Evolutionary conservation across 2,329 filamentous ascomycete species (phyloP), one percentile per base, ranked within the genome.

Genomic region (Xylaria sp.): DNA sequence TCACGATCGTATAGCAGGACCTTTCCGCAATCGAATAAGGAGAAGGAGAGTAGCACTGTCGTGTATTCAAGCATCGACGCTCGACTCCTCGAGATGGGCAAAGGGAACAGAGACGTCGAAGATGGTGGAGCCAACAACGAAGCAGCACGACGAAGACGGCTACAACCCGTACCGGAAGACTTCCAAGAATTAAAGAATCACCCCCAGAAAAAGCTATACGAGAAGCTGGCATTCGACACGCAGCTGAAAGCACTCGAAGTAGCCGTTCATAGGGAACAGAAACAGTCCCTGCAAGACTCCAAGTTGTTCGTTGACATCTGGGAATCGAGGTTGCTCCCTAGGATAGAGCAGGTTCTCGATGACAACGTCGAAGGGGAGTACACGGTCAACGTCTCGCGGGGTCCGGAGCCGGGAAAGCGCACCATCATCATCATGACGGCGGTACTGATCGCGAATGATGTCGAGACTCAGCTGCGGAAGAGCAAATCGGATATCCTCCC

Each of bases 381-480:
- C 48, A 71, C 56, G n/a, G 54, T 74, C 46, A 71, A 70, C 34
- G 64, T 71, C 20, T 60, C 61, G 0, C 55, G 61, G 20, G 64
- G 72, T 12, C 23, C 62, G 12, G 15, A 60, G 28, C 28, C 41
- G 1, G 68, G 70, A 5, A 18, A 66, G 9, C 68, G 66, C 13
- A 69, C 66, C 32, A 71, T 74, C 15, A 63, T 71, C 9, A 64
- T 73, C 50, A 70, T 71, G 70, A 70, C 65, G 1, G 39, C 37
- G 1, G 32, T 57, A 1, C 54, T 63, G 12, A 13, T 66, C 15
- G 2, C 25, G 2, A 7, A 12, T 1, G 15, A 48, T 2, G 52
- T 68, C 8, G 54, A 41, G 23, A 51, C 9, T 3, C 44, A 48
- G 28, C 51, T 72, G 15, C 52, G 70, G 48, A 28, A 59, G 25